These are phyloP conservation scores for Linum usitatissimum DNA, from an alignment of 345 rosid species.

Conservation along the genomic window DNA sequence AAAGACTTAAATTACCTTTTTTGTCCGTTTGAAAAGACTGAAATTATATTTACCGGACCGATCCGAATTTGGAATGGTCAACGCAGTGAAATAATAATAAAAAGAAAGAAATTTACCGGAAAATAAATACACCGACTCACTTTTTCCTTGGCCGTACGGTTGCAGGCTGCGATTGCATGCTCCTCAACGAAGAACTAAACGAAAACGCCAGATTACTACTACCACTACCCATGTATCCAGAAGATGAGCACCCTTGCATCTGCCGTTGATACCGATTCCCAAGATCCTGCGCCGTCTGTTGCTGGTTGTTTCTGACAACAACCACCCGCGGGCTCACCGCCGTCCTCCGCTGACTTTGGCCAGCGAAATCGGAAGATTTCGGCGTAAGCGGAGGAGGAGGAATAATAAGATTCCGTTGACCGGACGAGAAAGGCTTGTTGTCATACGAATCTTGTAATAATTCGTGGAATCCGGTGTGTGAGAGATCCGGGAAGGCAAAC, in stretches of 20 bases:
- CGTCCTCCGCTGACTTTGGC: slow-evolving; percentile 18
- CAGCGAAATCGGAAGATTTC: slow-evolving; percentile 9
- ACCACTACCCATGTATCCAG: no score
- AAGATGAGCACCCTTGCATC: neutral
- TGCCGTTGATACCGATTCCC: slow-evolving; percentile 8
- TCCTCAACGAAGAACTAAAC: slow-evolving; percentile 8
- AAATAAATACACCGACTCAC: slow-evolving; percentile 13
- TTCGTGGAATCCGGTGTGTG: slow-evolving; percentile 26
- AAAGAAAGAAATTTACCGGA: no score
- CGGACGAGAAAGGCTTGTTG: slow-evolving; percentile 35
- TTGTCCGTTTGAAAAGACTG: no score
- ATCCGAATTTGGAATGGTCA: no score
- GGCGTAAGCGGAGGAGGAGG: slow-evolving; percentile 11
- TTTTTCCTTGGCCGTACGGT: slow-evolving; percentile 49
- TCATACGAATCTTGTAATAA: slow-evolving; percentile 33
- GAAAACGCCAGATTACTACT: slow-evolving; percentile 8
- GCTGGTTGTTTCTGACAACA: slow-evolving; percentile 1
- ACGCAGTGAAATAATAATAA: no score
- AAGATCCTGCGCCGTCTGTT: slow-evolving; percentile 4
- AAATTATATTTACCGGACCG: no score
- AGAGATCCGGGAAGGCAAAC: slow-evolving; percentile 26
- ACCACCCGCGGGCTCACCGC: neutral
- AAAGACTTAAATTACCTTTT: no score
- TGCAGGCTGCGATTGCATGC: slow-evolving; percentile 22
- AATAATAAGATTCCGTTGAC: slow-evolving; percentile 6